These are phyloP conservation scores for Penicillium nordicum DNA, from an alignment of 2,329 filamentous ascomycete species.

Conservation along the genomic window DNA sequence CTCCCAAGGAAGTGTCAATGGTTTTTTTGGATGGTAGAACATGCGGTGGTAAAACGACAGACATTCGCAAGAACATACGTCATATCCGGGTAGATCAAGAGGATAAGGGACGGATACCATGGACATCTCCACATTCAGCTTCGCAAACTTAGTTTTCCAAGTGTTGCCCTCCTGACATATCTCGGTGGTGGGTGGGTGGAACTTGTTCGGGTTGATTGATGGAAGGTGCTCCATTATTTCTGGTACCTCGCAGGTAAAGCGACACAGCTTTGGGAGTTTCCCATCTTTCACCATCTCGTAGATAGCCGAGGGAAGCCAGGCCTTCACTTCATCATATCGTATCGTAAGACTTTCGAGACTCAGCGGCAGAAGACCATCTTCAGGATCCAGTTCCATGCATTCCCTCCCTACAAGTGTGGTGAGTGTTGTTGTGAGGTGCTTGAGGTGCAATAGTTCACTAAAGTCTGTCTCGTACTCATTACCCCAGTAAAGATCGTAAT, in stretches of 20 bases:
- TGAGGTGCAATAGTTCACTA: background rate
- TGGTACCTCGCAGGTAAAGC: constrained; percentile 4
- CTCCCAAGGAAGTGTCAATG: background rate
- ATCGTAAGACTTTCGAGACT: constrained; percentile 9
- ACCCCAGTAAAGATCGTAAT: constrained; percentile 9
- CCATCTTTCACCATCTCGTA: background rate
- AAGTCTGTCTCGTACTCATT: background rate
- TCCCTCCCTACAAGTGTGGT: background rate
- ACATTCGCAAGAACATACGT: constrained; percentile 7
- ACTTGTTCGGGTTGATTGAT: background rate
- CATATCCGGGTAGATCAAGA: background rate
- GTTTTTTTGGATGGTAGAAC: background rate
- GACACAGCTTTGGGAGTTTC: constrained; percentile 1
- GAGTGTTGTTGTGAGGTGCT: constrained; percentile 8
- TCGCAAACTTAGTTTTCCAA: constrained; percentile 2
- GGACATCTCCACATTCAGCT: background rate
- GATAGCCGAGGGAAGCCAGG: background rate
- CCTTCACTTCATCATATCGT: background rate
- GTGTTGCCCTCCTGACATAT: constrained; percentile 4
- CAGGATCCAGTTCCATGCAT: background rate
- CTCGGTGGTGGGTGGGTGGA: background rate
- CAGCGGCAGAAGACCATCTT: background rate
- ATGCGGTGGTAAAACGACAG: constrained; percentile 7
- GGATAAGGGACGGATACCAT: constrained; percentile 2
- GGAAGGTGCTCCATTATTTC: background rate